Evolutionary conservation across 1,284 basidiomycete genomes (phyloP).

Genomic region (Serendipita sp.): DNA sequence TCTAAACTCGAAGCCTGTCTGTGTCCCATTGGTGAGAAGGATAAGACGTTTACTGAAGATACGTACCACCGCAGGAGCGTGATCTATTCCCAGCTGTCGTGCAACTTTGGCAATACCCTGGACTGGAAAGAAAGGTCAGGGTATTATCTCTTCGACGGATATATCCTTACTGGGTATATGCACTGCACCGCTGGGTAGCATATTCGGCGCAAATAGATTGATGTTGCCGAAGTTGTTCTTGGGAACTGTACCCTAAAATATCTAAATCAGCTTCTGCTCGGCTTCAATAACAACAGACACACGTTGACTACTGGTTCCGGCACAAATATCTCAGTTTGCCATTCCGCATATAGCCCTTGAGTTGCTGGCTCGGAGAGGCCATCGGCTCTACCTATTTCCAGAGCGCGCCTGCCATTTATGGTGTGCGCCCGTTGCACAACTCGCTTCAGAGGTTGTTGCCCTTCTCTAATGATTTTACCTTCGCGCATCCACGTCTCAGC

Average conservation of each 20-base stretch:
- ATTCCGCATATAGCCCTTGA: slow-evolving; percentile 78
- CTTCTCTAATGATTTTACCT: slow-evolving; percentile 59
- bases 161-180: slow-evolving; percentile 71
- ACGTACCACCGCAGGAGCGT: slow-evolving; percentile 83
- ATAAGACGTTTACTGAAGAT: slow-evolving; percentile 6
- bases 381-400: slow-evolving; percentile 54
- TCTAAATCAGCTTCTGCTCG: slow-evolving; percentile 12
- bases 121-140: slow-evolving; percentile 30
- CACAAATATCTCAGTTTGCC: slow-evolving; percentile 73
- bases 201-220: slow-evolving; percentile 87
- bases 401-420: slow-evolving; percentile 64
- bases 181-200: slow-evolving; percentile 80
- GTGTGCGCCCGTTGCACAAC: slow-evolving; percentile 81
- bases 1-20: slow-evolving; percentile 93
- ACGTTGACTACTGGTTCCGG: slow-evolving; percentile 76
- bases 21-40: slow-evolving; percentile 1
- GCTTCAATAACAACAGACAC: slow-evolving; percentile 20
- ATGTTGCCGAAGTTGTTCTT: slow-evolving; percentile 97
- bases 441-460: slow-evolving; percentile 79
- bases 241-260: slow-evolving; percentile 68
- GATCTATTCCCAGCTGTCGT: slow-evolving; percentile 73
- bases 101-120: slow-evolving; percentile 84
- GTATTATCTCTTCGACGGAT: not conserved
- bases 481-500: slow-evolving; percentile 92
- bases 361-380: slow-evolving; percentile 41